Evolutionary conservation across 2,329 filamentous ascomycete genomes (phyloP), one percentile per base, ranked within the genome.

Genomic region (Colletotrichum tabaci): DNA sequence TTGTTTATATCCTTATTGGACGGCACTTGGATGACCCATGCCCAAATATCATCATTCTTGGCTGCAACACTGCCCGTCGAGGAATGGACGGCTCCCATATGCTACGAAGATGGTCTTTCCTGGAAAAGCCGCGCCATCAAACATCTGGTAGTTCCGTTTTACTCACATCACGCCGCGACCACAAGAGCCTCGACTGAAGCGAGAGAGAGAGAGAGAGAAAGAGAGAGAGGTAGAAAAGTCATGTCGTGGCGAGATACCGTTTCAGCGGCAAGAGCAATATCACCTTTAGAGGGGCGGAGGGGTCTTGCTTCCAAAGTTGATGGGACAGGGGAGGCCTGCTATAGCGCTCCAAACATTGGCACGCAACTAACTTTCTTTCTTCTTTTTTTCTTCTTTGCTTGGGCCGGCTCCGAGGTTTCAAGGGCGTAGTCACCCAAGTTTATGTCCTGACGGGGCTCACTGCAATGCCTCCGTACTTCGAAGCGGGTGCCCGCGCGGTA

Each of bases 241-340:
- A 64, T 50, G 30, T 60, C 42, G 53, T 53, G 65, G 63, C 66
- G 69, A 55, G 66, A 64, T 16, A 10, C 42, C 55, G 60, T 72
- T 69, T 72, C 65, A 72, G 65, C 65, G 58, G 40, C 30, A 16
- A 55, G 46, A 61, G 47, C 58, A 30, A 64, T 23, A 53, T 53
- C 38, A 2, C 4, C 35, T 10, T n/a, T 10, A 38, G 13, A 49
- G n/a, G 49, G 68, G 58, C 12, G 49, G 15, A 38, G 12, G 49
- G 68, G 58, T 62, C 35, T 44, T 44, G 23, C n/a, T 35, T 61
- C 35, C 38, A 35, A 53, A 16, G 23, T 47, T 42, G 21, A 26
- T 26, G 18, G n/a, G 49, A 40, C 65, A 55, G 65, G 65, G 68
- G 65, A 64, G 65, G 65, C 58, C 60, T 64, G 69, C n/a, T n/a